A percentile compares a stretch with the other conserved stretches of the same genome.
Evolutionary conservation across 805 yeast genomes (phyloP).

Genomic region (Metschnikowia lunata): DNA sequence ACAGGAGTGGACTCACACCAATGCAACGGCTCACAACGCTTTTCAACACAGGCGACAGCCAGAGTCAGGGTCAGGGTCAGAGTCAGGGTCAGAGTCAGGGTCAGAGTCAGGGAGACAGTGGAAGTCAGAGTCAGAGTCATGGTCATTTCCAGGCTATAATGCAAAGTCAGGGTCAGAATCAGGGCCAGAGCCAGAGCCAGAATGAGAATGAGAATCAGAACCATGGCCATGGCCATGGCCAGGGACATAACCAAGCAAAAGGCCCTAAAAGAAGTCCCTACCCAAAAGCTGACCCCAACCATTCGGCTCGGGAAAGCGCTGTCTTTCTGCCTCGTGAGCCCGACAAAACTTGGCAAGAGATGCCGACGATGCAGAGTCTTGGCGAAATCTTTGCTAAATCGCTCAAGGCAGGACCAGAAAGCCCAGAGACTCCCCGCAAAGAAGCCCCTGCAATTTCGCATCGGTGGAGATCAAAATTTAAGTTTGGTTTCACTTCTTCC

Average conservation of each 20-base stretch:
- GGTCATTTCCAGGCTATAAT: no score
- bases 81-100: not conserved
- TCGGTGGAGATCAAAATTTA: constrained; percentile 1
- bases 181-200: no score
- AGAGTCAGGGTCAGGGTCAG: not conserved
- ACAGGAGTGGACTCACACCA: constrained; percentile 2
- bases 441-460: not conserved
- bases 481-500: constrained; percentile 1
- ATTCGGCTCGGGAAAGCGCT: constrained; percentile 4
- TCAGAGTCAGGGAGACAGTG: not conserved
- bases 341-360: constrained; percentile 3
- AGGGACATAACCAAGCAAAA: not conserved
- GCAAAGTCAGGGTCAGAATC: no score
- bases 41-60: constrained; percentile 3
- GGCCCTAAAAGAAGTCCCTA: not conserved
- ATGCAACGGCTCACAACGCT: constrained; percentile 7
- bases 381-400: constrained; percentile 3
- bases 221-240: no score
- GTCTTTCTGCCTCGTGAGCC: constrained; percentile 9
- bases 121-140: no score
- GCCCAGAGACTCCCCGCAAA: no score
- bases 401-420: no score
- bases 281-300: not conserved
- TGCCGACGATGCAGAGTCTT: constrained; percentile 7
- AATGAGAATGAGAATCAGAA: no score